These are phyloP conservation scores for Acer negundo DNA, from an alignment of 345 rosid genomes.

Conservation along the genomic window DNA sequence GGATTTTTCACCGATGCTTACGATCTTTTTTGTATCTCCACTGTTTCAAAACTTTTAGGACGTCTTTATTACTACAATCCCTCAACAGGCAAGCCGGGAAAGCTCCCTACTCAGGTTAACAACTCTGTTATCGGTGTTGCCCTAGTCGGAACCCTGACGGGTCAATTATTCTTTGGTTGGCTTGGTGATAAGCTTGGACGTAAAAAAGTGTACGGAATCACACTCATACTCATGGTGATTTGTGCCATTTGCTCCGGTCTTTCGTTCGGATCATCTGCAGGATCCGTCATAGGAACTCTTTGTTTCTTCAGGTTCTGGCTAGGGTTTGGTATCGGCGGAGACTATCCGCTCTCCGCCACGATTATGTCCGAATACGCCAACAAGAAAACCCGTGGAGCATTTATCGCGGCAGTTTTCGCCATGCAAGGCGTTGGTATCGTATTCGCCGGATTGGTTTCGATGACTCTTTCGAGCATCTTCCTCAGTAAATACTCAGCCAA, in stretches of 20 bases:
- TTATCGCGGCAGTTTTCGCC: conserved; percentile 64
- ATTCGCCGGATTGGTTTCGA: conserved; percentile 52
- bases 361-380: conserved; percentile 75
- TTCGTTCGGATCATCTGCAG: conserved; percentile 46
- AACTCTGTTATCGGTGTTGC: conserved; percentile 58
- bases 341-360: conserved; percentile 78
- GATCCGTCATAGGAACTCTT: conserved; percentile 50
- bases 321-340: conserved; percentile 83
- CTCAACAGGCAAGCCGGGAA: conserved; percentile 16
- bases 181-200: conserved; percentile 72
- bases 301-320: conserved; percentile 79
- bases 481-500: conserved; percentile 3
- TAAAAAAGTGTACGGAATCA: conserved; percentile 58
- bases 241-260: conserved; percentile 66
- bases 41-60: conserved; percentile 63
- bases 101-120: conserved; percentile 42
- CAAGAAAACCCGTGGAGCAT: conserved; percentile 55
- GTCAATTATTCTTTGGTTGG: conserved; percentile 68
- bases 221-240: conserved; percentile 52
- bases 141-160: conserved; percentile 53
- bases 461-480: conserved; percentile 40
- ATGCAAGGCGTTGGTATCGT: conserved; percentile 66
- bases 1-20: conserved; percentile 84
- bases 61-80: conserved; percentile 72
- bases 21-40: conserved; percentile 70